A percentile compares a stretch with the other conserved stretches of the same genome.
Conservation (phyloP, 2,329 filamentous ascomycete genomes). For the Colletotrichum ledebouriae region DNA sequence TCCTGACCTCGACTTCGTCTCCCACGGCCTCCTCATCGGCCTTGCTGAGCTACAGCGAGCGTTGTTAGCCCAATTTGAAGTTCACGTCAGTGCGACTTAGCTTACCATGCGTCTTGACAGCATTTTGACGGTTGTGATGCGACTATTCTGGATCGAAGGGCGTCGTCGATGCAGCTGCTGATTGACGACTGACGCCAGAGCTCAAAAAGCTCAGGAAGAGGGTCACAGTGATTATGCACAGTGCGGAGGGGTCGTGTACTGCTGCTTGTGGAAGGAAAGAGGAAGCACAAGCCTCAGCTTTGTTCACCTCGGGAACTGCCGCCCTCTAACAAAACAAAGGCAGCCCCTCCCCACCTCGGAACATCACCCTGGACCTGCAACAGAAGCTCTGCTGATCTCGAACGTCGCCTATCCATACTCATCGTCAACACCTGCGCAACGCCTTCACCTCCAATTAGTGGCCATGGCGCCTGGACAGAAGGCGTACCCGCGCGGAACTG, state of each 20-base stretch:
- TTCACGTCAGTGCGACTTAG: too few relatives aligned
- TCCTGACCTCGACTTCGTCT: conserved; percentile 92
- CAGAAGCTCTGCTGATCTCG: background rate
- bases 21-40: conserved; percentile 86
- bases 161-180: conserved; percentile 14
- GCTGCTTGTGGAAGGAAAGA: background rate
- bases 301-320: conserved; percentile 39
- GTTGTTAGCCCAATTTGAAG: background rate
- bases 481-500: conserved; percentile 84
- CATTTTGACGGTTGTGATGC: conserved; percentile 48
- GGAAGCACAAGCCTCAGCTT: background rate
- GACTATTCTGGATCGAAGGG: conserved; percentile 13
- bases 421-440: background rate
- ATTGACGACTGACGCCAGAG: conserved; percentile 12
- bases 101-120: conserved; percentile 73
- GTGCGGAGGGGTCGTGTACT: conserved; percentile 26
- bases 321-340: conserved; percentile 32
- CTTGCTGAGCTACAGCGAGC: conserved; percentile 79
- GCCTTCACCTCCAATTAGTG: background rate
- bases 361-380: conserved; percentile 21
- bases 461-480: conserved; percentile 76
- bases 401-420: background rate
- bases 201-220: conserved; percentile 42
- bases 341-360: conserved; percentile 26
- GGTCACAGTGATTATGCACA: conserved; percentile 28